Evolutionary conservation across 192 early-diverging fungal genomes (phyloP), one percentile per base, ranked within the genome.

Genomic region (Rhizoclosmatium globosum): DNA sequence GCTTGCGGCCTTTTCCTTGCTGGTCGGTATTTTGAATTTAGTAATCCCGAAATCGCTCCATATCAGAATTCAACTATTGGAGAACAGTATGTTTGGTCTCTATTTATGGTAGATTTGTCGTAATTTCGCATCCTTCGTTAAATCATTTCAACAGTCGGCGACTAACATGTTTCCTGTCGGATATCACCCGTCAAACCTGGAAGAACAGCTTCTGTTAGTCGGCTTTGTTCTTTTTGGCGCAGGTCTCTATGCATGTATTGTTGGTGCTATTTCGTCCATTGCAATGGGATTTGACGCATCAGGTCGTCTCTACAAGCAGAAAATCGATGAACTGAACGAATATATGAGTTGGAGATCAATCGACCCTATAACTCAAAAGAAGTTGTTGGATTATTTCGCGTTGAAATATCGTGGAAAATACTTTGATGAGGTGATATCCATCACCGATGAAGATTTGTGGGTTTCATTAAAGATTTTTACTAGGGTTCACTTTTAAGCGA

Each of bases 401-500:
- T 42, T 81, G 47, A 81, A 81, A 56, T 88, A 88, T 65, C 60
- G 68, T 3, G 83, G 83, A 41, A 88, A 88, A 60, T 88, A 70
- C 71, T 88, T 88, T 76, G 78, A 88, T 31, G 87, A 88, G 59
- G 77, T 77, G 47, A 19, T 0, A n/a, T 60, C 21, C 56, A 13
- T 85, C 50, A 2, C 2, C 4, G 86, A 87, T 48, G 65, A 84
- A 53, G 82, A 84, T 47, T 58, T 72, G 9, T 75, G 76, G 4
- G 48, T 88, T 47, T 70, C 74, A 41, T 73, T 83, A 81, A 79
- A 80, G 21, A 64, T 41, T 11, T 11, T 13, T 23, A 46, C 70
- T 44, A 79, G 74, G 71, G 44, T 0, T 11, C 57, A 19, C 74
- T 89, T 39, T 23, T 89, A 56, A 39, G 19, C 6, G 85, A 87